Evolutionary conservation across 2,329 filamentous ascomycete species (phyloP).

Genomic region (Cytospora piceicola): DNA sequence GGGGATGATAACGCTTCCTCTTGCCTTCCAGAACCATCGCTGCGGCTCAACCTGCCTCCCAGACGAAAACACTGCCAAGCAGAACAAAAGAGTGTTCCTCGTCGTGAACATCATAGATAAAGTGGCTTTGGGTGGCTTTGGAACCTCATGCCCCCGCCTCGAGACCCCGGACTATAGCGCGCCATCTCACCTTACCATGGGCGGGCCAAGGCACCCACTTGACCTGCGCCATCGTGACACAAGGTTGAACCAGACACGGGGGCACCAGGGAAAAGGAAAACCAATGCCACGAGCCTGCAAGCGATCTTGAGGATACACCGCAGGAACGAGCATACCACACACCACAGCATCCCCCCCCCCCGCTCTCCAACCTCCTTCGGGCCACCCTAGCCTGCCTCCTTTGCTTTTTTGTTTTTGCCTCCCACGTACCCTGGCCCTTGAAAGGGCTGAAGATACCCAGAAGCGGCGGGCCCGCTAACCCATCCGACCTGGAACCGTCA

Average conservation of each 20-base stretch:
- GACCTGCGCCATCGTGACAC: slow-evolving; percentile 30
- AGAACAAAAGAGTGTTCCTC: neutral
- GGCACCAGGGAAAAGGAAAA: slow-evolving; percentile 21
- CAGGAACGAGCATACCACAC: slow-evolving; percentile 13
- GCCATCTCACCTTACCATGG: slow-evolving; percentile 9
- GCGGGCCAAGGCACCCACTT: slow-evolving; percentile 20
- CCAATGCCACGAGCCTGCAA: slow-evolving; percentile 30
- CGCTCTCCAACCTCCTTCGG: slow-evolving; percentile 4
- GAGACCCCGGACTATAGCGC: slow-evolving; percentile 1
- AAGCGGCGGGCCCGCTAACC: neutral
- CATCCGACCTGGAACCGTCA: neutral
- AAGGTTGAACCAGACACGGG: slow-evolving; percentile 17
- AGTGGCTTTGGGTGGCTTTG: slow-evolving; percentile 6
- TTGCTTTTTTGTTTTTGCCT: neutral
- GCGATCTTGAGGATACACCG: slow-evolving; percentile 27
- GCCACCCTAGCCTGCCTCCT: neutral
- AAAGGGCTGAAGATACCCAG: slow-evolving; percentile 6
- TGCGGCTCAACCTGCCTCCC: slow-evolving; percentile 25
- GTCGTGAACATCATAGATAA: slow-evolving; percentile 6
- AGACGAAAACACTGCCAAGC: too few relatives aligned
- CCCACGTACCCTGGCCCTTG: neutral
- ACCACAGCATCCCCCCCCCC: too few relatives aligned
- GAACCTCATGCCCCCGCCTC: neutral
- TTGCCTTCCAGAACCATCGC: neutral
- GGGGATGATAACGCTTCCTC: neutral